phyloP scores from a whole-genome alignment of 768 basidiomycete genomes.

The Cyclocybe aegerita region DNA sequence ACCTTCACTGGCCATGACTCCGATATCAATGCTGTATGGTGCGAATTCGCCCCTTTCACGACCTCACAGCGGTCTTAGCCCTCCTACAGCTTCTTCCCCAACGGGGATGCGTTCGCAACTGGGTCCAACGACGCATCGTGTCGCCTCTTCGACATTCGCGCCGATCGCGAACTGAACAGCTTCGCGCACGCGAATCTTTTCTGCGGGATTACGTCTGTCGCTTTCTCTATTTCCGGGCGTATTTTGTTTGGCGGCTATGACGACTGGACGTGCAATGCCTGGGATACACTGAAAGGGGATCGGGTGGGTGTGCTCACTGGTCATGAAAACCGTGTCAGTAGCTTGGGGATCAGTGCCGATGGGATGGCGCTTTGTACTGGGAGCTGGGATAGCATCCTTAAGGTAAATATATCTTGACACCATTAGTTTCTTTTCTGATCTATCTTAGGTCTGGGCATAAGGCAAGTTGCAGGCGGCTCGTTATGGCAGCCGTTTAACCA shows the following conservation, averaged over 20 bases:
- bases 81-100: conserved; percentile 89
- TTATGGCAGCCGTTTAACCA: neutral
- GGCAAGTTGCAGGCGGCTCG: conserved; percentile 18
- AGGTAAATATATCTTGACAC: conserved; percentile 52
- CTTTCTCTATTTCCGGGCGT: conserved; percentile 96
- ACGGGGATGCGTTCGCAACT: conserved; percentile 98
- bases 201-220: conserved; percentile 98
- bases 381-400: conserved; percentile 95
- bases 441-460: conserved; percentile 81
- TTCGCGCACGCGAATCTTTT: conserved; percentile 99
- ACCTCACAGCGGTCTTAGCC: conserved; percentile 5
- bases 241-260: conserved; percentile 99
- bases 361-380: conserved; percentile 99
- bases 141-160: conserved; percentile 95
- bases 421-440: conserved; percentile 7
- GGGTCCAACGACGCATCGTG: conserved; percentile 99
- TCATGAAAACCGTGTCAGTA: conserved; percentile 98
- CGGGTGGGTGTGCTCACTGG: conserved; percentile 96
- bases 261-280: conserved; percentile 99
- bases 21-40: conserved; percentile 99
- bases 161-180: conserved; percentile 94
- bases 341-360: conserved; percentile 92
- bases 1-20: conserved; percentile 99
- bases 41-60: conserved; percentile 33
- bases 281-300: conserved; percentile 98